Conservation (phyloP, 2,329 filamentous ascomycete genomes). For the Nemania sp. region DNA sequence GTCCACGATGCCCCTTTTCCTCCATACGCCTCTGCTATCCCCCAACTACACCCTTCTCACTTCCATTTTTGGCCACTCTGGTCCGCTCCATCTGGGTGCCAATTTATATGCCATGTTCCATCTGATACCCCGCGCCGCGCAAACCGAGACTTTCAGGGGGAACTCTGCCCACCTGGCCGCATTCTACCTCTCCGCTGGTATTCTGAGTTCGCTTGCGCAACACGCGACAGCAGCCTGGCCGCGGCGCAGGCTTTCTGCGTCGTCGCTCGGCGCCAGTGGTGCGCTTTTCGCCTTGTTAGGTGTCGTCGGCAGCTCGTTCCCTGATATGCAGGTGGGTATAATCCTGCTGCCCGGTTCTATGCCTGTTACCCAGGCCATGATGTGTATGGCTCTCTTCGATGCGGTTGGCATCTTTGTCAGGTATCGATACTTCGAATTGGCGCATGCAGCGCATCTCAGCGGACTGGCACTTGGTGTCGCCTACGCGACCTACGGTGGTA, state of each 20-base stretch:
- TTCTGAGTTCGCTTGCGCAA: constrained; percentile 32
- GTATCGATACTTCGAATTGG: constrained; percentile 22
- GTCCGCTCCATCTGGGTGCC: constrained; percentile 28
- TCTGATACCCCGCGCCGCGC: constrained; percentile 23
- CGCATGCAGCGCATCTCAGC: constrained; percentile 34
- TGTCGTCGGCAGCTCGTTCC: constrained; percentile 26
- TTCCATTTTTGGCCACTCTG: constrained; percentile 34
- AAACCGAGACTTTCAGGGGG: constrained; percentile 25
- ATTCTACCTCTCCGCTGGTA: constrained; percentile 38
- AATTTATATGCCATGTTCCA: constrained; percentile 33
- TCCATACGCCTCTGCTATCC: constrained; percentile 24
- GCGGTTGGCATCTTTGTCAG: constrained; percentile 32
- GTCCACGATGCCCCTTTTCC: constrained; percentile 11
- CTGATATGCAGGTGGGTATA: constrained; percentile 29
- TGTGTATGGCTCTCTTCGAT: constrained; percentile 30
- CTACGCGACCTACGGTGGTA: constrained; percentile 33
- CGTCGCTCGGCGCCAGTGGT: constrained; percentile 32
- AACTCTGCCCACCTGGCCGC: constrained; percentile 35
- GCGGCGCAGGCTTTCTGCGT: neutral
- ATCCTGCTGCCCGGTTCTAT: constrained; percentile 30
- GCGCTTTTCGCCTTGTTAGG: constrained; percentile 35
- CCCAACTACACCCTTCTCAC: constrained; percentile 38
- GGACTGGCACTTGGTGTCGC: constrained; percentile 32
- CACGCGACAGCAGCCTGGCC: constrained; percentile 32
- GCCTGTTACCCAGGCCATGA: constrained; percentile 19